phyloP scores from a whole-genome alignment of 768 basidiomycete species.

The Boletus rubroflammeus region DNA sequence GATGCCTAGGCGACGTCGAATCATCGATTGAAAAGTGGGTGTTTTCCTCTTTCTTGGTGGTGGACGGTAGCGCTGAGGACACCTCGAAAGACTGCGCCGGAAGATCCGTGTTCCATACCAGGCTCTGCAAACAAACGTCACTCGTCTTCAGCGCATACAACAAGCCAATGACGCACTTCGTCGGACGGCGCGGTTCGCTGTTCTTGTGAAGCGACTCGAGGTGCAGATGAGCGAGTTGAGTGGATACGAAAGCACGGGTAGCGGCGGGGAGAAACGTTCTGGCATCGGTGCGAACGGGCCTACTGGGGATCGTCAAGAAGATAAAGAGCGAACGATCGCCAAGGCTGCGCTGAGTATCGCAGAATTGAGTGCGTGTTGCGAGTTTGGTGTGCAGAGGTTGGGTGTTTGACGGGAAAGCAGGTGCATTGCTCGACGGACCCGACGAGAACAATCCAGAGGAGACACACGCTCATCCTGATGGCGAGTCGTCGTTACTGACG shows the following conservation, averaged over 20 bases:
- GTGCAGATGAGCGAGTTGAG: slow-evolving; percentile 75
- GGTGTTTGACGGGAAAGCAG: slow-evolving; percentile 30
- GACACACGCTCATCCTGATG: neutral
- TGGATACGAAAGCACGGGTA: neutral
- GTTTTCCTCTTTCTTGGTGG: neutral
- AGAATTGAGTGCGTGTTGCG: slow-evolving; percentile 69
- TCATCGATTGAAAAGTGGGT: slow-evolving; percentile 72
- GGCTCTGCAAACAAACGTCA: slow-evolving; percentile 66
- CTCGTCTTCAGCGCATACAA: slow-evolving; percentile 72
- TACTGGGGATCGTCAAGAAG: slow-evolving; percentile 53
- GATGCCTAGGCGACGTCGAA: slow-evolving; percentile 72
- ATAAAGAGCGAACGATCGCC: slow-evolving; percentile 82
- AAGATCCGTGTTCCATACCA: slow-evolving; percentile 88
- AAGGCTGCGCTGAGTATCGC: slow-evolving; percentile 95
- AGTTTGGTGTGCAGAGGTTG: neutral
- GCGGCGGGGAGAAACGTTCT: neutral
- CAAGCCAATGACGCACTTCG: slow-evolving; percentile 82
- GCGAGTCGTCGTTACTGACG: slow-evolving; percentile 13
- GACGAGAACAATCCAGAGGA: slow-evolving; percentile 9
- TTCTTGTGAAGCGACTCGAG: slow-evolving; percentile 79
- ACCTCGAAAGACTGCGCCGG: slow-evolving; percentile 58
- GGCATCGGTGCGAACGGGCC: neutral
- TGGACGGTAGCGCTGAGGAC: neutral
- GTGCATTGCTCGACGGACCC: slow-evolving; percentile 48
- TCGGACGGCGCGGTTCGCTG: slow-evolving; percentile 78